A percentile compares a stretch with the other conserved stretches of the same genome.
These are phyloP conservation scores for Ophiostoma ulmi DNA, from an alignment of 2,329 filamentous ascomycete genomes.

Conservation along the genomic window DNA sequence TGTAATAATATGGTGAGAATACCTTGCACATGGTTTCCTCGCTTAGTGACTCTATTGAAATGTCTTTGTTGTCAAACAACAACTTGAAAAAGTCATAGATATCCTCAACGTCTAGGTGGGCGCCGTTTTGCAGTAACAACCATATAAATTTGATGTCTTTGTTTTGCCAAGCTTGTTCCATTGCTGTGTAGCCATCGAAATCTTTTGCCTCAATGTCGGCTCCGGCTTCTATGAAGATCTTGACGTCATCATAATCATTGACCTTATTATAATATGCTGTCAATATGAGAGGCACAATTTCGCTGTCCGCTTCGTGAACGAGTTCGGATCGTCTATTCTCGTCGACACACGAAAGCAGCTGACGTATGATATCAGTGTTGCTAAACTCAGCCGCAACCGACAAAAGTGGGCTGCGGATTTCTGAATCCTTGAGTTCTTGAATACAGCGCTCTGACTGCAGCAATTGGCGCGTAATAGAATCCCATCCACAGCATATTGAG, in stretches of 20 bases:
- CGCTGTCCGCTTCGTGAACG: too few relatives aligned
- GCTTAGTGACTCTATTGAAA: background rate
- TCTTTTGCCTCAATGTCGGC: background rate
- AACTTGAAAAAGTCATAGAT: too few relatives aligned
- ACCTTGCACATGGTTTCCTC: background rate
- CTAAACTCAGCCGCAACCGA: background rate
- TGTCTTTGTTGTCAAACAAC: background rate
- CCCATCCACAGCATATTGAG: background rate
- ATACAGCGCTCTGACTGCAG: background rate
- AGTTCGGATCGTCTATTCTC: background rate
- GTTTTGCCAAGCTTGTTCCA: background rate
- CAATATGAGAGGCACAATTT: too few relatives aligned
- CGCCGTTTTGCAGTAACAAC: background rate
- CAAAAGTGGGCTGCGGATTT: background rate
- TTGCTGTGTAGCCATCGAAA: background rate
- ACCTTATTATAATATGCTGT: background rate
- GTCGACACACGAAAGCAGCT: background rate
- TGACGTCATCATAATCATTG: too few relatives aligned
- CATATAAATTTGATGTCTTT: background rate
- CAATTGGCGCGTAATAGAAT: background rate
- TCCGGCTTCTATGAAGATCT: background rate
- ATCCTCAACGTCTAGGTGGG: background rate
- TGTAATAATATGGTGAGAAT: background rate
- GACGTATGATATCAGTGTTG: background rate
- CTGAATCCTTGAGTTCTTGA: background rate